A percentile compares a stretch with the other conserved stretches of the same genome.
phyloP scores from a whole-genome alignment of 2,329 filamentous ascomycete species.

The Clonostachys rosea region DNA sequence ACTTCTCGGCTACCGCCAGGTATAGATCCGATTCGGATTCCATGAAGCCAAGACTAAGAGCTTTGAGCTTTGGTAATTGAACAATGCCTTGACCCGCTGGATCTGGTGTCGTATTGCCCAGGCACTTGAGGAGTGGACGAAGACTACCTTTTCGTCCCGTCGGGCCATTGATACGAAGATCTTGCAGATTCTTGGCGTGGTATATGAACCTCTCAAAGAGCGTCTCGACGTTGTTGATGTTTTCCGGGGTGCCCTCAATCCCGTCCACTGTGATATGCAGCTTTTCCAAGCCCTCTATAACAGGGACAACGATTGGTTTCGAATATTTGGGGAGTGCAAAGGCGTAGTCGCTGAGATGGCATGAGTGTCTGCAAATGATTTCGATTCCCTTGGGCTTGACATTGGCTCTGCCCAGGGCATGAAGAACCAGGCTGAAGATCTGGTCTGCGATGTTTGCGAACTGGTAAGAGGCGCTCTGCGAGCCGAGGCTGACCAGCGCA shows the following conservation, averaged over 20 bases:
- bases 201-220: conserved; percentile 10
- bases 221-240: neutral
- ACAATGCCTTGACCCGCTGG: conserved; percentile 7
- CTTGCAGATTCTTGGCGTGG: conserved; percentile 32
- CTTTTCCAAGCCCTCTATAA: conserved; percentile 38
- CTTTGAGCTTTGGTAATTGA: conserved; percentile 24
- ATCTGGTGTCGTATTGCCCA: conserved; percentile 11
- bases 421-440: conserved; percentile 30
- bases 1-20: conserved; percentile 29
- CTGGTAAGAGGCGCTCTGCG: conserved; percentile 12
- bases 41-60: conserved; percentile 37
- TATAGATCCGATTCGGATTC: conserved; percentile 23
- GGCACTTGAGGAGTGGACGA: conserved; percentile 30
- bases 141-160: conserved; percentile 1
- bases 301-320: conserved; percentile 24
- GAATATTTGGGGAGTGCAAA: conserved; percentile 29
- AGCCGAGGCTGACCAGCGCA: conserved; percentile 5
- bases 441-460: conserved; percentile 7
- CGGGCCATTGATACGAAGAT: conserved; percentile 45
- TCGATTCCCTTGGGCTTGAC: conserved; percentile 38
- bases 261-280: conserved; percentile 21
- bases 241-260: neutral
- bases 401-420: conserved; percentile 32
- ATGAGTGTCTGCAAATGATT: conserved; percentile 29
- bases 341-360: conserved; percentile 16